These are phyloP conservation scores for Setaria italica DNA, from an alignment of 202 grass and related monocot genomes.

Conservation along the genomic window DNA sequence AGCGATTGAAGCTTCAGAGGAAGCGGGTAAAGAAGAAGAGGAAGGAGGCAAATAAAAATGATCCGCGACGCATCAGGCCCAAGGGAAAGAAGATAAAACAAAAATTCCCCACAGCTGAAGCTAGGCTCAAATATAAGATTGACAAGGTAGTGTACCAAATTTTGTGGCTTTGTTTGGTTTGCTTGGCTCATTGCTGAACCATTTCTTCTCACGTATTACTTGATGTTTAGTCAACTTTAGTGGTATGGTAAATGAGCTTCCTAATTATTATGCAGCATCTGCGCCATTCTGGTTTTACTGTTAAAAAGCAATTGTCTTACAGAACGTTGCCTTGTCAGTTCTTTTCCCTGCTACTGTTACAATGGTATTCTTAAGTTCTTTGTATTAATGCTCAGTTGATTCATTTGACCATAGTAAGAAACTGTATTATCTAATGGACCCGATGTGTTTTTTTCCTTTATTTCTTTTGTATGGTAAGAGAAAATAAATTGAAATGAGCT, in stretches of 20 bases:
- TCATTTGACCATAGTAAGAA: conserved; percentile 3
- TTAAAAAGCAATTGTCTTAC: neutral
- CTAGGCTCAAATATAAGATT: conserved; percentile 87
- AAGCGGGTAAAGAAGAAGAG: conserved; percentile 79
- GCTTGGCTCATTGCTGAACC: conserved; percentile 10
- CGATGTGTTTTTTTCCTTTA: neutral
- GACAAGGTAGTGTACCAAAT: conserved; percentile 65
- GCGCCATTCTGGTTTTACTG: neutral
- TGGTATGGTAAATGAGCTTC: neutral
- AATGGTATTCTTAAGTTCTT: neutral
- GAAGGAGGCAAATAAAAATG: conserved; percentile 86
- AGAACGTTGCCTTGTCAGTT: neutral
- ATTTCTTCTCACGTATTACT: conserved; percentile 21
- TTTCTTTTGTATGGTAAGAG: neutral
- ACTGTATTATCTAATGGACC: neutral
- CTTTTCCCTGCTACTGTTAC: conserved; percentile 7
- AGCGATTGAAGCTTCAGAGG: conserved; percentile 77
- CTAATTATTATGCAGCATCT: conserved; percentile 21
- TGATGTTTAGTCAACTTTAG: conserved; percentile 6
- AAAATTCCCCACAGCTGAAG: conserved; percentile 80
- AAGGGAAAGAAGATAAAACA: conserved; percentile 88
- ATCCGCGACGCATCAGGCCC: conserved; percentile 75
- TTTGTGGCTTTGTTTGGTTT: conserved; percentile 19
- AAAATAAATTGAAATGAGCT: conserved; percentile 8
- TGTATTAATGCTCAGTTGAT: neutral